These are phyloP conservation scores for Dioszegia aurantiaca DNA, from an alignment of 768 basidiomycete genomes.

Conservation along the genomic window DNA sequence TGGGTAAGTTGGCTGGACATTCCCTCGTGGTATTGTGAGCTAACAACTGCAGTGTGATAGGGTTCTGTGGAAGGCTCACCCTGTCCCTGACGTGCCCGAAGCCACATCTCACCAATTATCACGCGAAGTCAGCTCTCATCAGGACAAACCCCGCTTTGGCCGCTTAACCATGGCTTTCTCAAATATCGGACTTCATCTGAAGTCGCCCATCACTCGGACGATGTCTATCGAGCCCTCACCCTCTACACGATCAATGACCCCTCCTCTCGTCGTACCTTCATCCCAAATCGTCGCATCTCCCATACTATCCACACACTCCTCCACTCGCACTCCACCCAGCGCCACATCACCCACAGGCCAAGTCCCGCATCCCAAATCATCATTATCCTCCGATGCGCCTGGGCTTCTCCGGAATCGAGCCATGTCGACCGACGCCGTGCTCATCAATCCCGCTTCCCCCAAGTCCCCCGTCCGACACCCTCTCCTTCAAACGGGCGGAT, in stretches of 20 bases:
- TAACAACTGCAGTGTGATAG: conserved; percentile 45
- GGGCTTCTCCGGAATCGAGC: neutral
- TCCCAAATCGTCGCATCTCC: conserved; percentile 10
- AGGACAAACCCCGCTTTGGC: conserved; percentile 18
- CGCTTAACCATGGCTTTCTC: conserved; percentile 30
- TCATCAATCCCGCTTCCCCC: neutral
- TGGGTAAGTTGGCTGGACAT: conserved; percentile 48
- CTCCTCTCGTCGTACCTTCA: conserved; percentile 1
- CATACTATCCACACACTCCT: neutral
- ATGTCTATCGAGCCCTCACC: conserved; percentile 30
- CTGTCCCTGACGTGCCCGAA: conserved; percentile 32
- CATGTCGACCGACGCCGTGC: neutral
- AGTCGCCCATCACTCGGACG: conserved; percentile 23
- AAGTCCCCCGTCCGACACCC: conserved; percentile 17
- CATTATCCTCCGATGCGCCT: neutral
- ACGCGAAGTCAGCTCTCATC: neutral
- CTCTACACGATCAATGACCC: conserved; percentile 21
- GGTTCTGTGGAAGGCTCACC: conserved; percentile 49
- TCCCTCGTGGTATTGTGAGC: neutral
- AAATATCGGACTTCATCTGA: conserved; percentile 31
- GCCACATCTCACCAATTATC: conserved; percentile 5
- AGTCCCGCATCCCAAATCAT: neutral
- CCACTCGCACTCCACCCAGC: neutral
- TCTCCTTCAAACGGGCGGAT: conserved; percentile 11
- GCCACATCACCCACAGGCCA: neutral